Conservation (phyloP, 805 yeast genomes). For the Kazachstania africana region DNA sequence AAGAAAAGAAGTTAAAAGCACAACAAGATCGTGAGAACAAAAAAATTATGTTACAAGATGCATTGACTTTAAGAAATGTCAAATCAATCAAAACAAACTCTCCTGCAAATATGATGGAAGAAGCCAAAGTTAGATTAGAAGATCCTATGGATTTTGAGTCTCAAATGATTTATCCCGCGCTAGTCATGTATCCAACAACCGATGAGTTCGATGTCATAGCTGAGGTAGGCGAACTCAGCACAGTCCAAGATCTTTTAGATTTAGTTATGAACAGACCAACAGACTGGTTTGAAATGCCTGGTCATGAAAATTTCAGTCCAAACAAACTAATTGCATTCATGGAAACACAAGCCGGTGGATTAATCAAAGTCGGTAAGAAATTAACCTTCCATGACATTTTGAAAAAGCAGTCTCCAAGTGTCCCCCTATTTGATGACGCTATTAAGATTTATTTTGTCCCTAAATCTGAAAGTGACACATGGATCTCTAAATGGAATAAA, state of each 20-base stretch:
- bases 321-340: constrained; percentile 59
- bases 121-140: constrained; percentile 46
- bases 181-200: constrained; percentile 69
- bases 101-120: constrained; percentile 46
- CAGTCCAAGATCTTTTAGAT: constrained; percentile 52
- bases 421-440: constrained; percentile 68
- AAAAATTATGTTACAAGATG: constrained; percentile 38
- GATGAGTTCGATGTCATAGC: constrained; percentile 78
- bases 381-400: constrained; percentile 53
- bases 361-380: constrained; percentile 76
- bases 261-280: constrained; percentile 54
- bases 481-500: constrained; percentile 62
- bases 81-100: constrained; percentile 36
- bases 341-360: constrained; percentile 77
- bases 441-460: constrained; percentile 73
- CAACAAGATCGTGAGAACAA: constrained; percentile 29
- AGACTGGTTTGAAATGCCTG: constrained; percentile 52
- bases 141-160: constrained; percentile 60
- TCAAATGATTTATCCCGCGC: constrained; percentile 70
- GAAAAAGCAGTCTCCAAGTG: constrained; percentile 46
- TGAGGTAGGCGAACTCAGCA: constrained; percentile 58
- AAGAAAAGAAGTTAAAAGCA: constrained; percentile 12
- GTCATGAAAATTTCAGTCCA: constrained; percentile 45
- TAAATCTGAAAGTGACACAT: constrained; percentile 45
- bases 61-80: constrained; percentile 50